Evolutionary conservation across 108 stramenopile species (phyloP).

Genomic region (Cyclostephanos invisitatus): DNA sequence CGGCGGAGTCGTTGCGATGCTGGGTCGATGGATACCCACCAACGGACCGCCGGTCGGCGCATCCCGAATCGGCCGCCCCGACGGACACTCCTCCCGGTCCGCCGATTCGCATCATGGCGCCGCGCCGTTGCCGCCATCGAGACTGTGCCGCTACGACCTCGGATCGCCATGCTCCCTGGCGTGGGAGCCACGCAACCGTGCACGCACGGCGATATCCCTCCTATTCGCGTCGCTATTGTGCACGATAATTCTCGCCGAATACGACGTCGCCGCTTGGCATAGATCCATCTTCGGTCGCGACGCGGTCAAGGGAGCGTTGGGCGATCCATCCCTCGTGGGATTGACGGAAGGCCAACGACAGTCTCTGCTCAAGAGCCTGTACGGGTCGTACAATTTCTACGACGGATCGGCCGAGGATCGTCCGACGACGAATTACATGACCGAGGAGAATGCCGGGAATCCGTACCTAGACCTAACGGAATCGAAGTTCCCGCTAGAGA

Average conservation of each 20-base stretch:
- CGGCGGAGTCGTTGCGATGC: not conserved
- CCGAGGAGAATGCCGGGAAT: constrained; percentile 30
- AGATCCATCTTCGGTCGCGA: constrained; percentile 8
- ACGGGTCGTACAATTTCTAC: constrained; percentile 74
- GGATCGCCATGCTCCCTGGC: constrained; percentile 15
- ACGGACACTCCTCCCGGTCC: no score
- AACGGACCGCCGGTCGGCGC: not conserved
- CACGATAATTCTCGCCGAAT: constrained; percentile 9
- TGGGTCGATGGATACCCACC: not conserved
- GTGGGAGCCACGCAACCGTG: constrained; percentile 33
- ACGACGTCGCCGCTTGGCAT: constrained; percentile 22
- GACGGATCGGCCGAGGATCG: constrained; percentile 78
- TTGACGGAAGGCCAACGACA: constrained; percentile 30
- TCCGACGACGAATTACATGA: constrained; percentile 62
- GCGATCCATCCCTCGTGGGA: constrained; percentile 20
- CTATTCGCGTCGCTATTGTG: constrained; percentile 27
- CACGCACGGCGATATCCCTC: constrained; percentile 19
- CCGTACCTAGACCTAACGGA: constrained; percentile 68
- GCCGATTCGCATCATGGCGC: no score
- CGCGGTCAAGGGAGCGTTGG: not conserved
- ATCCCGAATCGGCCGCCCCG: not conserved
- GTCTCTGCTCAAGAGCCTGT: constrained; percentile 20
- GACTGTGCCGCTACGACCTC: constrained; percentile 5
- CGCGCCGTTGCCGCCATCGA: no score
- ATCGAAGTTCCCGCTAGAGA: constrained; percentile 70